Base-by-base conservation (phyloP, 164 flowering plant species). In the Brasenia schreberi region DNA sequence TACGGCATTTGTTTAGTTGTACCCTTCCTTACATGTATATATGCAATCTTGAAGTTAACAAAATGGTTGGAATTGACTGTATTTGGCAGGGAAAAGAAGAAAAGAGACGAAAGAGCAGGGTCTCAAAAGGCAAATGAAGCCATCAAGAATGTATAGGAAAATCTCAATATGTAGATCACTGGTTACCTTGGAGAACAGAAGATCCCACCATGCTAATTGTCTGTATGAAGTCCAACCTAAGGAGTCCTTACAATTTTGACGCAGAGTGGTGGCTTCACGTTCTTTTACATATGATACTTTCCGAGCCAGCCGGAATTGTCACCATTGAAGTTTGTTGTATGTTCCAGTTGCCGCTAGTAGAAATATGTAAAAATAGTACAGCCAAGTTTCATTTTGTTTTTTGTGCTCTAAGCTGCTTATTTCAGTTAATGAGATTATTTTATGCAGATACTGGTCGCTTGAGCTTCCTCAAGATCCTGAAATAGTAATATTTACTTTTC, bases 81-180 rank as follows among this genome's bases (percentile, higher is more conserved):
- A 61, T 61, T 17, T 73, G 80, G 63, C 85, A 92, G 98, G 78
- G 98, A 92, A 68, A 89, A 89, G 82, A 89, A 88, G 81, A 92
- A 89, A 69, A 72, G 77, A 73, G 88, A 78, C 74, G 98, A 92
- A 78, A 80, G 98, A 67, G 65, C 81, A 14, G 89, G 67, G 67
- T 65, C 84, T 56, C 93, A 87, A 66, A 86, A 83, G 68, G 91
- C 96, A 43, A 89, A 76, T 61, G 96, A 89, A 72, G 84, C 96
- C 10, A 49, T 92, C 60, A 70, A 72, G 67, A 79, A 65, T 83
- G 83, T 68, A 27, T 76, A 70, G 90, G 80, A 39, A 85, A 82
- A 19, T 73, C 68, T 69, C 78, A 74, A 44, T 65, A 67, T 65
- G 70, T 70, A 5, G 61, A 73, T 65, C 64, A 60, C 67, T 79